Conservation (phyloP, 257 asterid genomes). For the Datura wrightii region DNA sequence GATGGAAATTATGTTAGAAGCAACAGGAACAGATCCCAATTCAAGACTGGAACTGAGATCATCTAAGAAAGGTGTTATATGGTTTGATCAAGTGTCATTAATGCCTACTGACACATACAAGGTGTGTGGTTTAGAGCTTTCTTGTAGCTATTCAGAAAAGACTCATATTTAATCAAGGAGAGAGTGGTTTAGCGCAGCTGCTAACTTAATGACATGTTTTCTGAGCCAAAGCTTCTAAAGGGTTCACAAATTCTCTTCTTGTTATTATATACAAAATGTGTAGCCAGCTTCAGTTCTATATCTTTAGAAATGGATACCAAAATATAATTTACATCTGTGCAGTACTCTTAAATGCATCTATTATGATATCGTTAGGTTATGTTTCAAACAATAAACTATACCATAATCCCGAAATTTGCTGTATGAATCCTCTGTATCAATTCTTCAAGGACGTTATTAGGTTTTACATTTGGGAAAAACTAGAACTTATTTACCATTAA, state of each 20-base stretch:
- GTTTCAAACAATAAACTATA: not conserved
- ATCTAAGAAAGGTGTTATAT: conserved; percentile 71
- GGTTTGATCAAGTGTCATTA: conserved; percentile 97
- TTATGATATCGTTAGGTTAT: not conserved
- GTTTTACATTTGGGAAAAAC: not conserved
- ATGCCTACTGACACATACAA: conserved; percentile 93
- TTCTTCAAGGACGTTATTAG: not conserved
- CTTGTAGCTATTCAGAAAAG: not conserved
- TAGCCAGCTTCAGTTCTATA: not conserved
- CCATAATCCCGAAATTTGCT: not conserved
- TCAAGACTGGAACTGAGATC: conserved; percentile 85
- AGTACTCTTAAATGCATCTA: conserved; percentile 1
- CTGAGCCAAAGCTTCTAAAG: not conserved
- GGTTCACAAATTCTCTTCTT: not conserved
- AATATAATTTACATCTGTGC: not conserved
- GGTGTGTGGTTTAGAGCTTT: conserved; percentile 45
- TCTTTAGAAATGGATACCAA: not conserved
- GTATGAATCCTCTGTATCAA: not conserved
- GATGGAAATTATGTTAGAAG: conserved; percentile 63
- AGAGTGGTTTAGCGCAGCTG: not conserved
- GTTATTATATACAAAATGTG: not conserved
- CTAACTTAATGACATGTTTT: not conserved
- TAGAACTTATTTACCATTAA: not conserved
- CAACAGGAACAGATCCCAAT: conserved; percentile 65
- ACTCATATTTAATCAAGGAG: not conserved